Evolutionary conservation across 371 early-diverging fungal species (phyloP).

Genomic region (Apophysomyces trapeziformis): DNA sequence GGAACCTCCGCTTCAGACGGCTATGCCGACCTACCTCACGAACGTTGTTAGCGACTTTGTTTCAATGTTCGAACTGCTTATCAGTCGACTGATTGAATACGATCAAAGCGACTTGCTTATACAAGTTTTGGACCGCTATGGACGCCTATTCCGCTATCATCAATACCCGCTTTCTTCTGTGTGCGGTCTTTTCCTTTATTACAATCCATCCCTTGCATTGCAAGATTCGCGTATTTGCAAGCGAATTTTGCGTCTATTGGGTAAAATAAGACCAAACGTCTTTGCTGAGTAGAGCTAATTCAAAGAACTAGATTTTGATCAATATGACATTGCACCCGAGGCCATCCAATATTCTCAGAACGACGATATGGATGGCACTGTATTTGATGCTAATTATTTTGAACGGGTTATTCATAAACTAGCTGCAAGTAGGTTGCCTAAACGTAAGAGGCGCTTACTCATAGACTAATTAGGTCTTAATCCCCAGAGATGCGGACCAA

Average conservation of each 20-base stretch:
- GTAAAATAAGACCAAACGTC: slow-evolving; percentile 23
- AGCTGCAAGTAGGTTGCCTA: slow-evolving; percentile 45
- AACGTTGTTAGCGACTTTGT: slow-evolving; percentile 72
- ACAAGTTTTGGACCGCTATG: slow-evolving; percentile 68
- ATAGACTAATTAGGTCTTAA: slow-evolving; percentile 42
- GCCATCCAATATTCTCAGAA: slow-evolving; percentile 48
- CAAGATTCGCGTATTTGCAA: slow-evolving; percentile 62
- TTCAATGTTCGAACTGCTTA: slow-evolving; percentile 66
- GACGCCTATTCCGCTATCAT: slow-evolving; percentile 71
- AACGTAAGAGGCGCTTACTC: slow-evolving; percentile 22
- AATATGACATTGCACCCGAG: slow-evolving; percentile 59
- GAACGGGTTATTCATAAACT: slow-evolving; percentile 61
- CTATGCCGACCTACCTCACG: slow-evolving; percentile 74
- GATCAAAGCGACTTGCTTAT: slow-evolving; percentile 62
- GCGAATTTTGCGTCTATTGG: slow-evolving; percentile 67
- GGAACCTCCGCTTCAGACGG: slow-evolving; percentile 63
- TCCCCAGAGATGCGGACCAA: slow-evolving; percentile 61
- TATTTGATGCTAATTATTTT: slow-evolving; percentile 60
- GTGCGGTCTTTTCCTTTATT: slow-evolving; percentile 68
- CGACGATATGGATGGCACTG: slow-evolving; percentile 37
- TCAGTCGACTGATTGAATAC: slow-evolving; percentile 74
- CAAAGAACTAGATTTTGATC: slow-evolving; percentile 51
- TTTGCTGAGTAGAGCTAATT: background rate
- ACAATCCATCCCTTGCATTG: slow-evolving; percentile 65
- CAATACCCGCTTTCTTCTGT: slow-evolving; percentile 72